Base-by-base conservation (phyloP, 345 rosid genomes). In the Salix purpurea region DNA sequence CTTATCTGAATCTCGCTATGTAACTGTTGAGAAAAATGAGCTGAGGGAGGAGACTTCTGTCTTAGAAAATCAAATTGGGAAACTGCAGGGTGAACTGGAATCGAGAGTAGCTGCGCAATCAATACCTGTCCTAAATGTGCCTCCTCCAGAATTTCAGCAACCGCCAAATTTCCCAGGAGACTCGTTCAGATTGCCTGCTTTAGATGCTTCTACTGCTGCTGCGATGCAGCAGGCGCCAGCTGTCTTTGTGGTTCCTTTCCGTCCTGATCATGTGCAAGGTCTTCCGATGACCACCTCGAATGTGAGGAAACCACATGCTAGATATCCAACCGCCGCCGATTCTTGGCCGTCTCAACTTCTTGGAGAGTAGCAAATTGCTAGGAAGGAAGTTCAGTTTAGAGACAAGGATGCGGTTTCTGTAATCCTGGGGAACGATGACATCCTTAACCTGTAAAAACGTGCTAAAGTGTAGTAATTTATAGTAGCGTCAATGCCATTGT, bases 291-390 rank as follows among this genome's bases (percentile, higher is more conserved):
- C 84, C 3, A 46, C 83, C 71, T 74, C 87, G 36, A 66, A 84
- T 42, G 89, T 96, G 74, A 89, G 96, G 78, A 96, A 93, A 78
- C 99, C 99, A 0, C 93, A 91, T 74, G 91, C 99, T 14, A 87
- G 98, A 80, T 96, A 93, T 76, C 95, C 94, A 10, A 90, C 88
- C 0, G 80, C 89, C 0, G 81, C 88, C 37, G 98, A 96, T 83
- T 88, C 91, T 2, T 96, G 99, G 99, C 89, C 97, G 18, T 90
- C 90, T 46, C 89, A 87, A 68, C 88, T 96, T 74, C 94, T 96
- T 32, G 87, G 87, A 30, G 77, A 81, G 42, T 65, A 73, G 30
- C 62, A 67, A 18, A 18, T 68, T 54, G 56, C 23, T 9, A 56
- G 77, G 34, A 73, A 73, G 37, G 77, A 73, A 73, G 81, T 71